Evolutionary conservation across 2,329 filamentous ascomycete species (phyloP), one percentile per base, ranked within the genome.

Genomic region (Graphium sp.): DNA sequence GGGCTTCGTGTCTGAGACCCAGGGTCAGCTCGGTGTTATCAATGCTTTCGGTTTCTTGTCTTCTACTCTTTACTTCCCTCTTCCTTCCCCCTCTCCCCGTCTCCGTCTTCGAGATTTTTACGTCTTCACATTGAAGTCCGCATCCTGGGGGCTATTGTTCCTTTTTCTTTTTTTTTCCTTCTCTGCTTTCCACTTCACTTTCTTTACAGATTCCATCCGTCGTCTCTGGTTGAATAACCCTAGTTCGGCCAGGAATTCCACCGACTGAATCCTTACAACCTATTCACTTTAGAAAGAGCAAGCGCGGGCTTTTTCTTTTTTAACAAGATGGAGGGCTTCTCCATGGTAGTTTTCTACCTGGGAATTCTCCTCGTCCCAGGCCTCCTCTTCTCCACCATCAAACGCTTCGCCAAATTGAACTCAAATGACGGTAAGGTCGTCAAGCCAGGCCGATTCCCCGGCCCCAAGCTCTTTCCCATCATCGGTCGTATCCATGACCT

Each of bases 401-500:
- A 50, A n/a, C 53, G 53, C 30, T 30, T 57, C 10, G 12, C 28
- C 13, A 31, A 31, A 22, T 9, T 20, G 14, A 2, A 22, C 11
- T 25, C 29, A 25, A 21, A 21, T 7, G 7, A 37, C 26, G 42
- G 37, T 25, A 49, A 45, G 26, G 34, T 37, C 8, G 29, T 35
- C 11, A 45, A 48, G 34, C 35, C 41, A 9, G 24, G 32, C 32
- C 44, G 36, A 28, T 58, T 63, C 29, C 58, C 59, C 0, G 59
- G 59, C 0, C 60, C 60, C 8, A 49, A 44, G 31, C 57, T 60
- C 35, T 60, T 54, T 30, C 60, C 60, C 22, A 40, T 64, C 14
- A 44, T 64, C 12, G 59, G 59, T 18, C 53, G 59, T 26, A 49
- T 63, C 10, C 59, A 62, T 36, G 60, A 64, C 34, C 37, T 64